Conservation (phyloP, 257 asterid species). For the Nicotiana otophora region DNA sequence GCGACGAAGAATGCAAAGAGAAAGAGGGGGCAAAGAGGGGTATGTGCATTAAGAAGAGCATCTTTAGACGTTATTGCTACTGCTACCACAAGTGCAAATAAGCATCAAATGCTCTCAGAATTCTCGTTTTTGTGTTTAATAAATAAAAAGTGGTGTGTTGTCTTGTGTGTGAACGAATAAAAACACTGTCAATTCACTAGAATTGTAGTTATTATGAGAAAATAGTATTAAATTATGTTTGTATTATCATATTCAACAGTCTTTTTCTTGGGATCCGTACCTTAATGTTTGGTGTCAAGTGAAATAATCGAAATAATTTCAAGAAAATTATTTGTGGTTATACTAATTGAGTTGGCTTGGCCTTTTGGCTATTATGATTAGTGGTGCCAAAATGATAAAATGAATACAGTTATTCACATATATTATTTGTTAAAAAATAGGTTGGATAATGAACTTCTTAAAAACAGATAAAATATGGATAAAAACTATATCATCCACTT, state of each 20-base stretch:
- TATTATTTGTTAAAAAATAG: too few relatives aligned
- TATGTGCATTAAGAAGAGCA: neutral
- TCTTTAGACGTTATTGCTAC: neutral
- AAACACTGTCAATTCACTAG: neutral
- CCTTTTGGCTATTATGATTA: too few relatives aligned
- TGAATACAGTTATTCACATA: too few relatives aligned
- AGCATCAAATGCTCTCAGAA: neutral
- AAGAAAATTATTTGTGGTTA: neutral
- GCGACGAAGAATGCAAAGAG: neutral
- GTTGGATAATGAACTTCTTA: too few relatives aligned
- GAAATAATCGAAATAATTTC: neutral
- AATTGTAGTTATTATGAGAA: neutral
- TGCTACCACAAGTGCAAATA: conserved; percentile 4
- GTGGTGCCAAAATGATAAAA: too few relatives aligned
- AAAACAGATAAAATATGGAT: too few relatives aligned
- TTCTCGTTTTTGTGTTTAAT: neutral
- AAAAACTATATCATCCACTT: too few relatives aligned
- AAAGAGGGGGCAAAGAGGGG: neutral
- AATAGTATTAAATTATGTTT: neutral
- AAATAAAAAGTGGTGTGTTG: neutral
- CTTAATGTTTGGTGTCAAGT: too few relatives aligned
- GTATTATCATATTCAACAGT: neutral
- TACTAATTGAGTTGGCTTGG: too few relatives aligned
- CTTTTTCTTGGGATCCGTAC: neutral
- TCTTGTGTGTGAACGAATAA: neutral